Percentiles rank a stretch among this genome's conserved stretches.
Evolutionary conservation across 768 basidiomycete genomes (phyloP).

Genomic region (Suillus decipiens): DNA sequence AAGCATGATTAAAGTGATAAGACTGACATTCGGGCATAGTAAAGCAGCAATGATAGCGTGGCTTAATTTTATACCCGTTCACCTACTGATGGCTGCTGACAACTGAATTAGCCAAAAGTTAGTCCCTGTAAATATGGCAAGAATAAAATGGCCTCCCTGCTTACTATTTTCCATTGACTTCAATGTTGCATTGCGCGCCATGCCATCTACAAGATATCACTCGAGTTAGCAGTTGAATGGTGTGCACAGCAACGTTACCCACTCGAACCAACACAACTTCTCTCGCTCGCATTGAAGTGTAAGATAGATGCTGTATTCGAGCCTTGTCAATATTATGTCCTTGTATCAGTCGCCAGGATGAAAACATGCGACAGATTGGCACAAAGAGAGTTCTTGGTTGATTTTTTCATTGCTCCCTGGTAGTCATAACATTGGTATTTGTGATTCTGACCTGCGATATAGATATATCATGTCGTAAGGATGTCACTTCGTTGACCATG

Average conservation of each 20-base stretch:
- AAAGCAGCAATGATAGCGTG: constrained; percentile 47
- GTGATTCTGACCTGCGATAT: neutral
- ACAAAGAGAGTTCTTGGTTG: constrained; percentile 65
- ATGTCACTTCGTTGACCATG: too few relatives aligned
- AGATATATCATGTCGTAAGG: too few relatives aligned
- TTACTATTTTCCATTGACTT: constrained; percentile 52
- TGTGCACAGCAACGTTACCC: too few relatives aligned
- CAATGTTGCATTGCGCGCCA: constrained; percentile 58
- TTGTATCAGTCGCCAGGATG: constrained; percentile 67
- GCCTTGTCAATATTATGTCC: neutral
- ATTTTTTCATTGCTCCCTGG: constrained; percentile 58
- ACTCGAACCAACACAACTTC: too few relatives aligned
- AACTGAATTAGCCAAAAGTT: neutral
- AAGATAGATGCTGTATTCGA: neutral
- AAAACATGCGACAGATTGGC: constrained; percentile 93
- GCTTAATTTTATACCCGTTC: constrained; percentile 45
- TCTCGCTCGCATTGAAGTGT: too few relatives aligned
- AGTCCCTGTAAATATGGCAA: neutral
- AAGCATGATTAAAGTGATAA: constrained; percentile 1
- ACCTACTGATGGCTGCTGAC: constrained; percentile 27
- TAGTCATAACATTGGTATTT: constrained; percentile 25
- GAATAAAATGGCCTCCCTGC: constrained; percentile 9
- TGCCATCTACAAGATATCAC: constrained; percentile 54
- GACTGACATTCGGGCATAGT: constrained; percentile 46
- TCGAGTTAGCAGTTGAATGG: constrained; percentile 45